A percentile compares a stretch with the other conserved stretches of the same genome.
Conservation (phyloP, 352 stramenopile species). For the Phytophthora quininea region DNA sequence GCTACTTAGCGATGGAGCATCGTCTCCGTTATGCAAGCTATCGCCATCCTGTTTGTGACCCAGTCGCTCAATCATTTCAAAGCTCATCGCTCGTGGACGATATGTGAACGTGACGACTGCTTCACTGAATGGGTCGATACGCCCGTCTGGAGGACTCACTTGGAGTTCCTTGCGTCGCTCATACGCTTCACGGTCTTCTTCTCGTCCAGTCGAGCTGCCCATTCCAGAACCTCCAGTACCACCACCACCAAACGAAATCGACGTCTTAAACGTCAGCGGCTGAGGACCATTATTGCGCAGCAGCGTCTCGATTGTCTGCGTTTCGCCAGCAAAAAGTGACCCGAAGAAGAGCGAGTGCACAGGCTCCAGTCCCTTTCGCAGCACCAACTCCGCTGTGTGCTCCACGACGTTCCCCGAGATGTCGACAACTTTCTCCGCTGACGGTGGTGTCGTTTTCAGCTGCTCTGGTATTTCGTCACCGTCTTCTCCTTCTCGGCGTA, state of each 20-base stretch:
- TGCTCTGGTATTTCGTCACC: conserved; percentile 15
- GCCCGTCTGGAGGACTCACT: conserved; percentile 57
- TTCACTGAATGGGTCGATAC: conserved; percentile 68
- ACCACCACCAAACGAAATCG: conserved; percentile 46
- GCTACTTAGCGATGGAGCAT: not conserved
- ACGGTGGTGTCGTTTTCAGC: conserved; percentile 1
- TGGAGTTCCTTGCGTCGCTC: conserved; percentile 74
- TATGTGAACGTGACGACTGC: conserved; percentile 55
- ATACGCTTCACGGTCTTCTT: conserved; percentile 73
- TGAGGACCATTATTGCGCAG: conserved; percentile 81
- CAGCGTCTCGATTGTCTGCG: conserved; percentile 59
- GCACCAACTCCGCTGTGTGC: conserved; percentile 86
- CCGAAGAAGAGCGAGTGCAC: conserved; percentile 72
- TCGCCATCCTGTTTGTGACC: conserved; percentile 23
- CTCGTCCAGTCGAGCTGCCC: conserved; percentile 6
- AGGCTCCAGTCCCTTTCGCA: conserved; percentile 45
- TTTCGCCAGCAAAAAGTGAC: conserved; percentile 72
- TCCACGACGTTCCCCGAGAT: conserved; percentile 80
- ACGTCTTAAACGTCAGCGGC: conserved; percentile 66
- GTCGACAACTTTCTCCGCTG: conserved; percentile 77
- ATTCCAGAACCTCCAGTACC: not conserved
- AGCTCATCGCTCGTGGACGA: conserved; percentile 46
- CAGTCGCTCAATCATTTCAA: conserved; percentile 30
- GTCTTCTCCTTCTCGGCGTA: conserved; percentile 2
- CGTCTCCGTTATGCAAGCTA: not conserved